Evolutionary conservation across 148 eudicot genomes (phyloP), one percentile per base, ranked within the genome.

Genomic region (Rhododendron simsii): DNA sequence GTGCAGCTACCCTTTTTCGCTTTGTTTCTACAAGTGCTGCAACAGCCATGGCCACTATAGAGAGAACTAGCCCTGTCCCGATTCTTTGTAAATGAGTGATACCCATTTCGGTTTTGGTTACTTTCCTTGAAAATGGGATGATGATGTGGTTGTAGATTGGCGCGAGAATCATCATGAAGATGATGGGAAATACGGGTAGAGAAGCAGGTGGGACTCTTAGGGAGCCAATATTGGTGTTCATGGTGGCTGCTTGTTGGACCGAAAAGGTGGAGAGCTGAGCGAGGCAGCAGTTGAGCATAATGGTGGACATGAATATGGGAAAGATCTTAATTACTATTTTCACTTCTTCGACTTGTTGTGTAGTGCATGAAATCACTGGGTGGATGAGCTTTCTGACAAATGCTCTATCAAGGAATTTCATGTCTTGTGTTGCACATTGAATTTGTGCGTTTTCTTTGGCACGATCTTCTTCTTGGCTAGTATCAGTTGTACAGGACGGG

Each of bases 251-350:
- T 91, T 96, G 98, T 87, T 96, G 99, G 86, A 96, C 90, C 12
- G 99, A 96, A 78, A 96, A 96, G 59, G 99, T 96, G 48, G 99
- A 96, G 57, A 96, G 98, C 87, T 96, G 98, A 41, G 99, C 99
- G 4, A 96, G 93, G 93, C 98, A 96, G 88, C 98, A 93, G 91
- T 94, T 96, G 20, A 96, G 98, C 94, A 93, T 93, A 75, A 95
- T 89, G 74, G 99, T 96, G 7, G 96, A 94, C 81, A 93, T 89
- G 67, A 96, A 96, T 48, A 96, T 90, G 1, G 98, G 98, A 59
- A 94, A 84, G 89, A 91, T 93, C 75, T 86, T 90, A 13, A 92
- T 69, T 18, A 96, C 96, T 63, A 91, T 82, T 65, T 91, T 96
- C 5, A 91, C 98, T 59, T 96, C 95, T 85, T 94, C 90, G 3